A percentile compares a stretch with the other conserved stretches of the same genome.
phyloP scores from a whole-genome alignment of 2,329 filamentous ascomycete genomes.

The Furcasterigmium sp. region DNA sequence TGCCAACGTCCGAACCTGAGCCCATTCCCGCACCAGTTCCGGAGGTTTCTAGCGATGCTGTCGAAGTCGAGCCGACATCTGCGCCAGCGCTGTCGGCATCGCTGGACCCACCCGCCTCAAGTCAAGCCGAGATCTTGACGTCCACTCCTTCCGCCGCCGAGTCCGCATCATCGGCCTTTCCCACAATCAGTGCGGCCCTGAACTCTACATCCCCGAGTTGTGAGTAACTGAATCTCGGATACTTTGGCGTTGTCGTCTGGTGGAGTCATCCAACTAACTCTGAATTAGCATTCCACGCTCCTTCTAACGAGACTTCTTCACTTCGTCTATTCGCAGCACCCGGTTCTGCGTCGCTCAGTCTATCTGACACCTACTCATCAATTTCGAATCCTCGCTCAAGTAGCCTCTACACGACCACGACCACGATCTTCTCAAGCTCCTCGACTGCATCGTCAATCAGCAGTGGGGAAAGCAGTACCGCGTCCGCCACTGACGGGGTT shows the following conservation, averaged over 20 bases:
- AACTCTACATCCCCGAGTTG: slow-evolving; percentile 2
- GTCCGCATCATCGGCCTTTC: not conserved
- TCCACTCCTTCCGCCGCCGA: not conserved
- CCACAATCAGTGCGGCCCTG: not conserved
- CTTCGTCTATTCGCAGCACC: not conserved
- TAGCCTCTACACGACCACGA: not conserved
- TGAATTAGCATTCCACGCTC: not conserved
- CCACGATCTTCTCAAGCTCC: not conserved
- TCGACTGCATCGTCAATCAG: not conserved
- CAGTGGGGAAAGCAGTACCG: not conserved
- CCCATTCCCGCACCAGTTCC: not conserved
- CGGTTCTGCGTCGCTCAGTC: not conserved
- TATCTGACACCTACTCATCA: not conserved
- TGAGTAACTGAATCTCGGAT: not conserved
- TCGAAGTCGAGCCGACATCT: slow-evolving; percentile 1
- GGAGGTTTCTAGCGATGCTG: not conserved
- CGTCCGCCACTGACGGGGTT: not conserved
- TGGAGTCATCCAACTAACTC: not conserved
- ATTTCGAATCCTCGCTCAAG: not conserved
- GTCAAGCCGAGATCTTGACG: slow-evolving; percentile 2
- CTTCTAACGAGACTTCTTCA: not conserved
- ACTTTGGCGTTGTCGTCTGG: not conserved
- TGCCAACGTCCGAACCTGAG: not conserved
- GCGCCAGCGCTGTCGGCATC: not conserved
- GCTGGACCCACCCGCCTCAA: not conserved